Percentiles rank a stretch among this genome's conserved stretches.
Evolutionary conservation across 495 filamentous ascomycete species (phyloP).

Genomic region (Astrothelium macrocarpum): DNA sequence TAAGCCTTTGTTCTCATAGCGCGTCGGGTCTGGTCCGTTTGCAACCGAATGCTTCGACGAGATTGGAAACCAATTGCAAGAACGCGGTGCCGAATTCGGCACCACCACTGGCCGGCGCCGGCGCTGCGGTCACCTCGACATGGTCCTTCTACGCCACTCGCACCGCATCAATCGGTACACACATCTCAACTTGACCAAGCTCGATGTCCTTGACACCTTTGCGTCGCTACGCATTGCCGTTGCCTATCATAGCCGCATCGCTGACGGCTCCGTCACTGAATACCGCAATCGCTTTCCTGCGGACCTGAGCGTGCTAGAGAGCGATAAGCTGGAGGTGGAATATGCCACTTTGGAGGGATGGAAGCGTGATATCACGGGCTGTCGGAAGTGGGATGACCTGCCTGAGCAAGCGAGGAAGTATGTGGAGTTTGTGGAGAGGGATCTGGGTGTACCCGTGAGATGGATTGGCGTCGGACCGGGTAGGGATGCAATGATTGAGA

Average conservation of each 20-base stretch:
- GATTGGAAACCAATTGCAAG: conserved; percentile 54
- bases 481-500: conserved; percentile 56
- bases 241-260: conserved; percentile 52
- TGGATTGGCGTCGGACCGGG: conserved; percentile 74
- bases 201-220: conserved; percentile 80
- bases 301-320: conserved; percentile 50
- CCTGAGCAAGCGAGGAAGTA: conserved; percentile 69
- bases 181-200: conserved; percentile 76
- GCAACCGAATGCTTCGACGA: conserved; percentile 69
- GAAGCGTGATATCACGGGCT: conserved; percentile 58
- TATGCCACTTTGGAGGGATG: conserved; percentile 75
- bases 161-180: conserved; percentile 34
- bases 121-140: conserved; percentile 83
- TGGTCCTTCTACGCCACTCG: conserved; percentile 74
- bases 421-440: conserved; percentile 67
- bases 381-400: conserved; percentile 52
- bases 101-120: conserved; percentile 77
- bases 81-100: conserved; percentile 58
- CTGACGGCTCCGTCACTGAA: conserved; percentile 33
- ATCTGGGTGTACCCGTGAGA: conserved; percentile 59
- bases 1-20: conserved; percentile 27
- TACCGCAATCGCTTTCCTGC: conserved; percentile 49
- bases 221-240: conserved; percentile 69
- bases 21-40: conserved; percentile 74
- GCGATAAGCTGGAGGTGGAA: conserved; percentile 46